A percentile compares a stretch with the other conserved stretches of the same genome.
Conservation (phyloP, 805 yeast species). For the Lipomyces yamanashiensis region DNA sequence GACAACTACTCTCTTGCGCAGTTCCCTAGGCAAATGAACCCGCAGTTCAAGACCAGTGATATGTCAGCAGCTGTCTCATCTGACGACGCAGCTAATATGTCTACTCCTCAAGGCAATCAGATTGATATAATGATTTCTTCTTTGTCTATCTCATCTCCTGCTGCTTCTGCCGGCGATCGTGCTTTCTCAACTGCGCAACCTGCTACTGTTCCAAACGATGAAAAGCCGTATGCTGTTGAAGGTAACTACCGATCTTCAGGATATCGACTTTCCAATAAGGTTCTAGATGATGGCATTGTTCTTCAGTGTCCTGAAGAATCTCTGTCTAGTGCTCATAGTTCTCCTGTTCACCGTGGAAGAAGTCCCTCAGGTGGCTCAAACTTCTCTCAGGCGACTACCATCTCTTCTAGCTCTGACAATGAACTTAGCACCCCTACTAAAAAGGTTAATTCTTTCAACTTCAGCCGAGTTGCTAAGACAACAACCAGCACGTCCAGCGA, state of each 20-base stretch:
- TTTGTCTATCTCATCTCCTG: constrained; percentile 5
- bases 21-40: constrained; percentile 40
- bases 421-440: constrained; percentile 18
- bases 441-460: not conserved
- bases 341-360: constrained; percentile 36
- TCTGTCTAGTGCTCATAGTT: constrained; percentile 33
- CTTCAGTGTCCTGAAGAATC: constrained; percentile 23
- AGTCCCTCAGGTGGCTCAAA: constrained; percentile 39
- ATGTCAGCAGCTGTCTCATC: not conserved
- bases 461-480: not conserved
- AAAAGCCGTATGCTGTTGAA: not conserved
- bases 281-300: constrained; percentile 1
- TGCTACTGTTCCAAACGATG: not conserved
- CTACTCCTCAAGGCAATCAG: constrained; percentile 17
- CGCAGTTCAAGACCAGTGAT: constrained; percentile 31
- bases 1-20: constrained; percentile 45
- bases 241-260: not conserved
- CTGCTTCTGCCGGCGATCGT: not conserved
- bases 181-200: not conserved
- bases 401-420: constrained; percentile 29
- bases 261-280: not conserved
- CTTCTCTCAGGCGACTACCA: constrained; percentile 38
- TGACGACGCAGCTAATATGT: not conserved
- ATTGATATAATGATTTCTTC: constrained; percentile 26
- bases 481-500: not conserved